These are phyloP conservation scores for Aquilaria malaccensis DNA, from an alignment of 345 rosid genomes.

Conservation along the genomic window DNA sequence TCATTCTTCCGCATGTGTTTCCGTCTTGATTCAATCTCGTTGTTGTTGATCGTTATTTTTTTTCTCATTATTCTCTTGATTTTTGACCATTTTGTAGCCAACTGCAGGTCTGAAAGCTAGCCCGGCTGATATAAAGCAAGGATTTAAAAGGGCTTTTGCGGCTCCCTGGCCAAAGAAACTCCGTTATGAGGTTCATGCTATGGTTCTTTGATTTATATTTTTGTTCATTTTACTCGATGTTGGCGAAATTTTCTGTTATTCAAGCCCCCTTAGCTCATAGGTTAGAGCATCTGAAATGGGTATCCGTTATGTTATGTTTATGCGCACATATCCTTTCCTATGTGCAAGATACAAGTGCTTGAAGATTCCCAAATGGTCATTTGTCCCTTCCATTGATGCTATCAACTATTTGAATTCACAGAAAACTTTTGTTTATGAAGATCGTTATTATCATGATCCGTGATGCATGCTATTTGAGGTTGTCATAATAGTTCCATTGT, in stretches of 20 bases:
- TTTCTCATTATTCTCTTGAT: not conserved
- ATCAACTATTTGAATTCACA: too few species aligned
- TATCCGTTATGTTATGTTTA: too few species aligned
- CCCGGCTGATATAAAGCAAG: slow-evolving; percentile 69
- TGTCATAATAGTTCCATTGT: too few species aligned
- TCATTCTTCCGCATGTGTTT: not conserved
- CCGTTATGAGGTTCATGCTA: slow-evolving; percentile 60
- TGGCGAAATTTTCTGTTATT: not conserved
- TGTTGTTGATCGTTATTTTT: not conserved
- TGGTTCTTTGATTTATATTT: too few species aligned
- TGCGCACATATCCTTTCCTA: too few species aligned
- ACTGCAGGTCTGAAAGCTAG: slow-evolving; percentile 51
- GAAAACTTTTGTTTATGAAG: not conserved
- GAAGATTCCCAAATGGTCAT: too few species aligned
- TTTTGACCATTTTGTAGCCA: not conserved
- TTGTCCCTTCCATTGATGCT: too few species aligned
- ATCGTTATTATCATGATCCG: not conserved
- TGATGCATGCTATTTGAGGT: not conserved
- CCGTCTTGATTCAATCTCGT: too few species aligned
- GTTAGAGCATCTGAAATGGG: not conserved
- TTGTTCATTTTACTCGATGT: not conserved
- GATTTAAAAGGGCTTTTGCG: slow-evolving; percentile 76
- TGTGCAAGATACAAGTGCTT: too few species aligned
- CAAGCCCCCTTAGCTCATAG: not conserved
- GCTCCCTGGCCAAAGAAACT: slow-evolving; percentile 80